These are phyloP conservation scores for Colletotrichum trifolii DNA, from an alignment of 2,329 filamentous ascomycete genomes.

Conservation along the genomic window DNA sequence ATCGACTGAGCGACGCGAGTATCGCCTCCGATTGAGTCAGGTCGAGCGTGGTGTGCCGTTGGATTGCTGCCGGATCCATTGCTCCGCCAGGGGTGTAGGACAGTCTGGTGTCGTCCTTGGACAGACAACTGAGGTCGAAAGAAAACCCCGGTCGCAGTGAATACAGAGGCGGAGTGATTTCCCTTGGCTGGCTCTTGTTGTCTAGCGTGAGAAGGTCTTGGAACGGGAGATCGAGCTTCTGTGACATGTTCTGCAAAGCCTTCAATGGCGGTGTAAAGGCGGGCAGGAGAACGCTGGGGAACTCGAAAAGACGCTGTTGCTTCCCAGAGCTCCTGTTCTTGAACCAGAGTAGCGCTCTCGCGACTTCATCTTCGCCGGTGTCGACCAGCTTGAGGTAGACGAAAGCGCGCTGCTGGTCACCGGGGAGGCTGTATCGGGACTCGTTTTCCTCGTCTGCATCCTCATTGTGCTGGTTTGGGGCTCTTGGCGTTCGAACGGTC, in stretches of 20 bases:
- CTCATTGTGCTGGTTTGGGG: slow-evolving; percentile 21
- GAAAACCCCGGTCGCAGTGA: slow-evolving; percentile 58
- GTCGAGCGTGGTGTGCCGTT: slow-evolving; percentile 60
- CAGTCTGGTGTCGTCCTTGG: slow-evolving; percentile 39
- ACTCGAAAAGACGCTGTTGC: slow-evolving; percentile 63
- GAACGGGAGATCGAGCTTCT: slow-evolving; percentile 58
- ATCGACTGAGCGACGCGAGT: slow-evolving; percentile 61
- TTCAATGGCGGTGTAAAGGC: slow-evolving; percentile 68
- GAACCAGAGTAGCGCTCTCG: slow-evolving; percentile 46
- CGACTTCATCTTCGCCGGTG: slow-evolving; percentile 37
- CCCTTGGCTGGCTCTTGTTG: slow-evolving; percentile 29
- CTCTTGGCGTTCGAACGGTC: slow-evolving; percentile 38
- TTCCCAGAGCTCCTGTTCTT: slow-evolving; percentile 31
- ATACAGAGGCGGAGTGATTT: slow-evolving; percentile 60
- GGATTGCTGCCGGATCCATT: slow-evolving; percentile 40
- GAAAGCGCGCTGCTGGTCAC: slow-evolving; percentile 44
- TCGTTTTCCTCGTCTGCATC: background rate
- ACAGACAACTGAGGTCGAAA: slow-evolving; percentile 56
- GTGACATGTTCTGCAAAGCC: slow-evolving; percentile 65
- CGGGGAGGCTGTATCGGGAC: slow-evolving; percentile 43
- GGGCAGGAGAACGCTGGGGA: slow-evolving; percentile 68
- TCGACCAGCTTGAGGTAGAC: slow-evolving; percentile 47
- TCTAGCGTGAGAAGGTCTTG: slow-evolving; percentile 55
- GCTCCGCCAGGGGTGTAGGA: slow-evolving; percentile 37
- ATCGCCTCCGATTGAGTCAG: slow-evolving; percentile 62